A percentile compares a stretch with the other conserved stretches of the same genome.
phyloP scores from a whole-genome alignment of 2,329 filamentous ascomycete genomes.

The Ophioceras dolichostomum region DNA sequence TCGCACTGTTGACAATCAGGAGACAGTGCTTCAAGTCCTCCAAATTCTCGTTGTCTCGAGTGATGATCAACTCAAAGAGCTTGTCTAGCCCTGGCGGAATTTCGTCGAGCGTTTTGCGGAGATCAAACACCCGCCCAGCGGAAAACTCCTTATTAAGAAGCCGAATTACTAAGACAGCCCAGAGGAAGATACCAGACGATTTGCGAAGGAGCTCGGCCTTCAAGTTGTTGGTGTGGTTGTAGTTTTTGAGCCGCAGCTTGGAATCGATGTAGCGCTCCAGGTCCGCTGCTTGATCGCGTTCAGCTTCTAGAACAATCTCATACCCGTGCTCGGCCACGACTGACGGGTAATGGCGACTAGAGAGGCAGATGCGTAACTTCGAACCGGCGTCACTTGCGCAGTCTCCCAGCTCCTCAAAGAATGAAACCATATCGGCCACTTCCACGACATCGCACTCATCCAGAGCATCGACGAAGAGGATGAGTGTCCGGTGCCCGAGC shows the following conservation, averaged over 20 bases:
- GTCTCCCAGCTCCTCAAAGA: slow-evolving; percentile 25
- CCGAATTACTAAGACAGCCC: slow-evolving; percentile 24
- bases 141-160: slow-evolving; percentile 24
- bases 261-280: slow-evolving; percentile 18
- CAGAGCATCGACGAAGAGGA: slow-evolving; percentile 27
- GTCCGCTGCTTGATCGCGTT: slow-evolving; percentile 21
- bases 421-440: slow-evolving; percentile 26
- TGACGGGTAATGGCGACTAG: slow-evolving; percentile 33
- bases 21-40: slow-evolving; percentile 31
- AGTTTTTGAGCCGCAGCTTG: slow-evolving; percentile 12
- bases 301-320: slow-evolving; percentile 18
- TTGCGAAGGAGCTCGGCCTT: slow-evolving; percentile 18
- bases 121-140: slow-evolving; percentile 12
- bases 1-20: slow-evolving; percentile 39
- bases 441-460: slow-evolving; percentile 34
- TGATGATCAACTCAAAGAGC: slow-evolving; percentile 38
- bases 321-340: slow-evolving; percentile 19
- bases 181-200: slow-evolving; percentile 29
- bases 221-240: slow-evolving; percentile 7
- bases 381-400: slow-evolving; percentile 6
- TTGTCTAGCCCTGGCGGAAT: slow-evolving; percentile 26
- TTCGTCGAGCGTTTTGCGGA: slow-evolving; percentile 16
- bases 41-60: slow-evolving; percentile 27
- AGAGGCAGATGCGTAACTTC: slow-evolving; percentile 24
- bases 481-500: slow-evolving; percentile 3